Evolutionary conservation across 495 filamentous ascomycete species (phyloP).

Genomic region (Cladorrhinum samala): DNA sequence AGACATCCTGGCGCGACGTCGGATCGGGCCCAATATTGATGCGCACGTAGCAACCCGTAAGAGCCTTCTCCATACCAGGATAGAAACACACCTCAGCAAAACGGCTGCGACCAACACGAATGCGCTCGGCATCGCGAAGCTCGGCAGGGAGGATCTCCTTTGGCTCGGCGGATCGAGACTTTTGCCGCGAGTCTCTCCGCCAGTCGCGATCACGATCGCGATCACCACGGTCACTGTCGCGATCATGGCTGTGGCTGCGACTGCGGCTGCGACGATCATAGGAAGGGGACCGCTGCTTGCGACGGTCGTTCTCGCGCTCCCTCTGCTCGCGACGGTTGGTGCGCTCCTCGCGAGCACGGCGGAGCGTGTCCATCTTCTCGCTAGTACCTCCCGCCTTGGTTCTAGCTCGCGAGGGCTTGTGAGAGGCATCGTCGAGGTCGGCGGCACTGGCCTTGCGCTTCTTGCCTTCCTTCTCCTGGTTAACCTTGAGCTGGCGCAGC

Average conservation of each 20-base stretch:
- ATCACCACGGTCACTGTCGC: conserved; percentile 56
- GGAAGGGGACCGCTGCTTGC: conserved; percentile 42
- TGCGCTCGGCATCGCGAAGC: conserved; percentile 73
- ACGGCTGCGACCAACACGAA: conserved; percentile 71
- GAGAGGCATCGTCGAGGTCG: conserved; percentile 62
- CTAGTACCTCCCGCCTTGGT: conserved; percentile 76
- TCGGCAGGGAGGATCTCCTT: conserved; percentile 52
- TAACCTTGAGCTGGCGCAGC: conserved; percentile 72
- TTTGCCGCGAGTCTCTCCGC: conserved; percentile 38
- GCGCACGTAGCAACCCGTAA: conserved; percentile 72
- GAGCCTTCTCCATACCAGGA: conserved; percentile 75
- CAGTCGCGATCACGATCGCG: conserved; percentile 51
- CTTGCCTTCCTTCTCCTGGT: conserved; percentile 58
- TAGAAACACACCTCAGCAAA: conserved; percentile 86
- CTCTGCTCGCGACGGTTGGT: conserved; percentile 68
- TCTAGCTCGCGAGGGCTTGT: conserved; percentile 79
- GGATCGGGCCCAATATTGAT: conserved; percentile 69
- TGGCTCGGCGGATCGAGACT: conserved; percentile 41
- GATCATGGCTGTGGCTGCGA: conserved; percentile 60
- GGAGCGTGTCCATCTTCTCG: conserved; percentile 72
- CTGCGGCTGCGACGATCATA: conserved; percentile 29
- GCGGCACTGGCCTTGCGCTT: conserved; percentile 76
- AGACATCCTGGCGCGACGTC: conserved; percentile 62
- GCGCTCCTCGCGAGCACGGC: conserved; percentile 78
- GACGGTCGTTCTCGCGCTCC: conserved; percentile 59